Base-by-base conservation (phyloP, 2,329 filamentous ascomycete genomes). In the Alternaria brassicae region DNA sequence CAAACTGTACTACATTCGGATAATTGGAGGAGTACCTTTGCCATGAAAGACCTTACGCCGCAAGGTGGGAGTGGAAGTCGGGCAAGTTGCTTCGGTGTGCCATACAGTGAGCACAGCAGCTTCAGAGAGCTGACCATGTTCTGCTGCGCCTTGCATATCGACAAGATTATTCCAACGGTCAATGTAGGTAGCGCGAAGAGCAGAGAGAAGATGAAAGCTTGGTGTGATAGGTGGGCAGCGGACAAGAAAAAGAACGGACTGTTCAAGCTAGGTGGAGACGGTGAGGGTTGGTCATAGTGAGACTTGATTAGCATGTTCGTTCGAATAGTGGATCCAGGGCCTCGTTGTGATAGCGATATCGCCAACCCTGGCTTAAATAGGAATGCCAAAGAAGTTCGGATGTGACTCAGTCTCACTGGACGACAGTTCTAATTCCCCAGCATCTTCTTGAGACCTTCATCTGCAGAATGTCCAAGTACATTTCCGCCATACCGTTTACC, bases 51-150 rank as follows among this genome's bases (percentile, higher is more conserved):
- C 59, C 84, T 99, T 39, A 83, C 88, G 0, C 89, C 92, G 0
- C 92, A 97, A 78, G 85, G 92, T 4, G 95, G 95, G 3, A 93
- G 91, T 78, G 93, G 91, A 3, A 85, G 85, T 47, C 89, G 94
- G 68, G 91, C 91, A 36, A 89, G 90, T 76, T 97, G 93, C 76
- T 97, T 96, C 68, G 93, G 92, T 0, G 95, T 98, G 2, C 95
- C 95, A 2, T 99, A 99, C 75, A 93, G 90, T 51, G 95, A 99
- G 80, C 95, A 99, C 77, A 95, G 91, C 76, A 96, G 91, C 62
- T 99, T 99, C 74, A 85, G 94, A 39, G 95, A 99, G 81, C 79
- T 99, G 73, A 94, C 92, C 0, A 89, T 98, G 85, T 99, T 99
- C 74, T 87, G 94, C 67, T 95, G 95, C 83, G 87, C 89, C 19